Evolutionary conservation across 768 basidiomycete genomes (phyloP).

Genomic region (Dictyophora rubrovolvata): DNA sequence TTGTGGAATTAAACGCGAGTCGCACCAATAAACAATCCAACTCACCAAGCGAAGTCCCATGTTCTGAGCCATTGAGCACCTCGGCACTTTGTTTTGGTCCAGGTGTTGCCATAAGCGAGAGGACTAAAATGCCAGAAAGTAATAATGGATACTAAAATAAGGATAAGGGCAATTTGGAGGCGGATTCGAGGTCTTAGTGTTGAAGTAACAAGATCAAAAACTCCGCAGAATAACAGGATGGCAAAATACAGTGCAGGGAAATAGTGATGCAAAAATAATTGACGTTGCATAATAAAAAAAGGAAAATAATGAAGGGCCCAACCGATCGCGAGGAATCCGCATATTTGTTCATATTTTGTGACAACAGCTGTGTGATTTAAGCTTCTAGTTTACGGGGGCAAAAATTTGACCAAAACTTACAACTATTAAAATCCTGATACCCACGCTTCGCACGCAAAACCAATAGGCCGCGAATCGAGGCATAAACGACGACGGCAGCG

Average conservation of each 20-base stretch:
- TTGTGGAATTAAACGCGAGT: neutral
- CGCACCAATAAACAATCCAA: neutral
- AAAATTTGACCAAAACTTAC: conserved; percentile 35
- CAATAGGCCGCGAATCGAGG: conserved; percentile 62
- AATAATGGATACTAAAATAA: conserved; percentile 66
- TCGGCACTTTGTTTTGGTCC: conserved; percentile 76
- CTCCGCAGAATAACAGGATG: conserved; percentile 62
- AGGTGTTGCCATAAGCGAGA: conserved; percentile 70
- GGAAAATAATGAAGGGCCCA: conserved; percentile 93
- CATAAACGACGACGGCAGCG: conserved; percentile 56
- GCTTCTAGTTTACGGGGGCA: neutral
- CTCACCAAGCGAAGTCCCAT: conserved; percentile 93
- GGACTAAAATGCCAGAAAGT: conserved; percentile 74
- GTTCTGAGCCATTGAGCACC: conserved; percentile 78
- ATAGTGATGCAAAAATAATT: conserved; percentile 97
- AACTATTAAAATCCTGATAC: conserved; percentile 83
- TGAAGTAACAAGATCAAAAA: conserved; percentile 83
- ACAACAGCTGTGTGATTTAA: conserved; percentile 54
- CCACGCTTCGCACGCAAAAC: conserved; percentile 87
- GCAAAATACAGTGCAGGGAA: conserved; percentile 94
- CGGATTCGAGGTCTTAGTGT: conserved; percentile 65
- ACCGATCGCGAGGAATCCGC: conserved; percentile 84
- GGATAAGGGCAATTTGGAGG: conserved; percentile 68
- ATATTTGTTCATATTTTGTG: conserved; percentile 83
- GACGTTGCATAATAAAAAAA: conserved; percentile 95